A percentile compares a stretch with the other conserved stretches of the same genome.
These are phyloP conservation scores for Thelephora ganbajun DNA, from an alignment of 768 basidiomycete genomes.

Conservation along the genomic window DNA sequence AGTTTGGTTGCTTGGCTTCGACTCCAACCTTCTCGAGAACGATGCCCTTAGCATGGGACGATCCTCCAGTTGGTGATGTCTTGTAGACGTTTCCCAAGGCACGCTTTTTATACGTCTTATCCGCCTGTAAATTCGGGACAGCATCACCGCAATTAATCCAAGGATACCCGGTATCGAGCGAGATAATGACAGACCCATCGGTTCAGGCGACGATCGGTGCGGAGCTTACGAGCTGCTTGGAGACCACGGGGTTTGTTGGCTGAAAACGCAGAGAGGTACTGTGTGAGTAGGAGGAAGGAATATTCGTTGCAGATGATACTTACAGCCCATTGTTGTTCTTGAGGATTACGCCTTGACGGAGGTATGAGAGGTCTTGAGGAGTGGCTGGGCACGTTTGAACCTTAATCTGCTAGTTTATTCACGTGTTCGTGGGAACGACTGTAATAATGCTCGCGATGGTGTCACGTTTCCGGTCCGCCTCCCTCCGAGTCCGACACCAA, in stretches of 20 bases:
- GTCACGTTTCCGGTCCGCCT: too few species aligned
- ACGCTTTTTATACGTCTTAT: constrained; percentile 98
- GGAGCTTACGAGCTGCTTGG: constrained; percentile 97
- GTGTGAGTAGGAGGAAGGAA: not conserved
- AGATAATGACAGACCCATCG: constrained; percentile 57
- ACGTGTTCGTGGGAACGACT: too few species aligned
- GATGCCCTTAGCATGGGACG: constrained; percentile 99
- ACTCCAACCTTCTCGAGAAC: constrained; percentile 99
- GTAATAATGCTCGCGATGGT: too few species aligned
- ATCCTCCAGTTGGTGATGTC: constrained; percentile 98
- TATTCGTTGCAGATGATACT: not conserved
- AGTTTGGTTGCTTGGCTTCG: constrained; percentile 99
- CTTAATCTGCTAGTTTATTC: too few species aligned
- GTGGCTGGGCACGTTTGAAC: not conserved
- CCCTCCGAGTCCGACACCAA: too few species aligned
- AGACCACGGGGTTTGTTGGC: constrained; percentile 99
- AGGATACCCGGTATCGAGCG: not conserved
- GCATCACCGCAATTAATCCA: not conserved
- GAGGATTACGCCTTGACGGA: not conserved
- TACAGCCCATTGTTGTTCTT: not conserved
- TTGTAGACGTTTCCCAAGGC: constrained; percentile 99
- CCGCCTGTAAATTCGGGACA: constrained; percentile 46
- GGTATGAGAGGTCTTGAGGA: not conserved
- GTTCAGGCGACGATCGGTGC: constrained; percentile 86
- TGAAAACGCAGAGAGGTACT: constrained; percentile 18